Conservation (phyloP, 2,329 filamentous ascomycete species). For the Beauveria rudraprayagi region DNA sequence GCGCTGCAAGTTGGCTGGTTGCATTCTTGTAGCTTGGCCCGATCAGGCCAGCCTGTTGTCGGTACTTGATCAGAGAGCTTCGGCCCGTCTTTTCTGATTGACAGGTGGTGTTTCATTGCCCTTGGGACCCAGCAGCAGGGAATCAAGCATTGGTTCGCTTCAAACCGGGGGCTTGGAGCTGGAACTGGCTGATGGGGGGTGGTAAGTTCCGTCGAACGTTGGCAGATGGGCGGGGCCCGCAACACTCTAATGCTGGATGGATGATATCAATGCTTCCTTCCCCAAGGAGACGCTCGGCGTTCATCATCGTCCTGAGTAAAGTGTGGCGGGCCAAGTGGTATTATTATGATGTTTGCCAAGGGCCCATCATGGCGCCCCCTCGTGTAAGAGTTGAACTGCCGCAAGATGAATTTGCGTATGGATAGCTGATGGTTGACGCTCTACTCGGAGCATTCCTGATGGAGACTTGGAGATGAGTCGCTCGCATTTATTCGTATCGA, state of each 20-base stretch:
- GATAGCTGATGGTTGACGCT: no score
- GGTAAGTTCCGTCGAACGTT: slow-evolving; percentile 5
- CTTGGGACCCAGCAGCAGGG: not conserved
- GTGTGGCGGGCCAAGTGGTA: not conserved
- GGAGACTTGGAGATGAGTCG: no score
- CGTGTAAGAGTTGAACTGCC: not conserved
- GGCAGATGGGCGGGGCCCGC: not conserved
- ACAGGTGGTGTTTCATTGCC: not conserved
- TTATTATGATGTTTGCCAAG: slow-evolving; percentile 5
- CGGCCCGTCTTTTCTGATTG: slow-evolving; percentile 3
- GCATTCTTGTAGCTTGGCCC: not conserved
- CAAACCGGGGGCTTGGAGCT: not conserved
- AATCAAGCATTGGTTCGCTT: not conserved
- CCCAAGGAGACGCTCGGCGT: slow-evolving; percentile 1
- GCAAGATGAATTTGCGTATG: not conserved
- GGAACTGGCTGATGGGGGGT: not conserved
- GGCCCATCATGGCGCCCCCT: not conserved
- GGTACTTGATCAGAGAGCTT: slow-evolving; percentile 1
- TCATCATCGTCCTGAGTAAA: slow-evolving; percentile 4
- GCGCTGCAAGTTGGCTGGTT: not conserved
- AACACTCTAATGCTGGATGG: not conserved
- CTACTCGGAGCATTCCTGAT: no score
- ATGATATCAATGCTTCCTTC: not conserved
- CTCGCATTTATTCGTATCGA: no score
- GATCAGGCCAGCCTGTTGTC: not conserved